These are phyloP conservation scores for Teunomyces kruisii DNA, from an alignment of 805 yeast genomes.

Conservation along the genomic window DNA sequence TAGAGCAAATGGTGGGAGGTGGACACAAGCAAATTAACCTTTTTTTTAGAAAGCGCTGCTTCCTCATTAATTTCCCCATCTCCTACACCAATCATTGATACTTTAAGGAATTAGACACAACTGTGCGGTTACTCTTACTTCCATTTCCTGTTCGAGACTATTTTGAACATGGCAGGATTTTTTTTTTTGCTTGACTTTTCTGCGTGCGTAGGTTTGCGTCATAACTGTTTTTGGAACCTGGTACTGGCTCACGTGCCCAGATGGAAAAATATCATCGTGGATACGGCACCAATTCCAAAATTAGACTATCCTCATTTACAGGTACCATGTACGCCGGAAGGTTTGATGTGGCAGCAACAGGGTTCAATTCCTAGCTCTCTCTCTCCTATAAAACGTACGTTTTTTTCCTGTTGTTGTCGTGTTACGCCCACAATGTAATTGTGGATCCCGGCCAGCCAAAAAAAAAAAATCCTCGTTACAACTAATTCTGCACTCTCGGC, in stretches of 20 bases:
- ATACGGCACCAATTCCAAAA: slow-evolving; percentile 2
- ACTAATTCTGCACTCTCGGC: too few species aligned
- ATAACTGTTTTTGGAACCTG: not conserved
- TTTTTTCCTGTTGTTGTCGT: not conserved
- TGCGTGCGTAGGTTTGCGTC: not conserved
- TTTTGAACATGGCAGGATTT: not conserved
- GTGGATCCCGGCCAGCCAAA: not conserved
- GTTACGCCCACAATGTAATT: not conserved
- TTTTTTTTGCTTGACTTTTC: not conserved
- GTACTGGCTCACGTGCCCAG: not conserved
- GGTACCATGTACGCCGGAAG: not conserved
- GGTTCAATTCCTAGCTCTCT: too few species aligned
- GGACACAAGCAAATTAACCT: not conserved
- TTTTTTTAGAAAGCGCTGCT: not conserved
- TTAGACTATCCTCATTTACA: not conserved
- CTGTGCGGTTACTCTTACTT: slow-evolving; percentile 1
- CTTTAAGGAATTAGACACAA: not conserved
- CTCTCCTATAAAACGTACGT: not conserved
- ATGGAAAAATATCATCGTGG: not conserved
- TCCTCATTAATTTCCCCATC: not conserved
- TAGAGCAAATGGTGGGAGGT: not conserved
- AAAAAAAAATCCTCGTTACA: too few species aligned
- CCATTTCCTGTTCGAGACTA: not conserved
- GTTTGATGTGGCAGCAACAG: not conserved
- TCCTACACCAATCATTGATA: not conserved